A percentile compares a stretch with the other conserved stretches of the same genome.
phyloP scores from a whole-genome alignment of 1,284 basidiomycete genomes.

The Gastroboletus turbinatus region DNA sequence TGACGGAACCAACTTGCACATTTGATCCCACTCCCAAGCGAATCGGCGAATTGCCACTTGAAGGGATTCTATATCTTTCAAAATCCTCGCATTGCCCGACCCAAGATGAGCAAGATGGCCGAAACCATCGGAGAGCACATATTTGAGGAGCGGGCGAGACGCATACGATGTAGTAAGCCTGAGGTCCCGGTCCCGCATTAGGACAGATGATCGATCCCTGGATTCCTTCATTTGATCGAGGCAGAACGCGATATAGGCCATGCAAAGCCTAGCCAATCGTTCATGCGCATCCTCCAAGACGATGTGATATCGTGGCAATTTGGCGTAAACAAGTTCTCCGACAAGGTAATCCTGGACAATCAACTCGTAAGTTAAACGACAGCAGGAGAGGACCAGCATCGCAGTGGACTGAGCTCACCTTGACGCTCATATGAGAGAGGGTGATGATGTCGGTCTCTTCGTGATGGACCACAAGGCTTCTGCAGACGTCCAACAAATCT shows the following conservation, averaged over 20 bases:
- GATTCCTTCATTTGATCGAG: no score
- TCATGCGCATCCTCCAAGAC: not conserved
- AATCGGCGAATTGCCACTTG: not conserved
- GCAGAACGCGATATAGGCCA: no score
- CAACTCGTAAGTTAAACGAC: not conserved
- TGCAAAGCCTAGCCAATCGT: no score
- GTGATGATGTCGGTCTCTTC: not conserved
- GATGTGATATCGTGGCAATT: not conserved
- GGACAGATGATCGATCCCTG: no score
- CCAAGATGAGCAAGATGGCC: not conserved
- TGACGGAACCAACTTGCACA: not conserved
- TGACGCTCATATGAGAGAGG: not conserved
- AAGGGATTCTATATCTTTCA: no score
- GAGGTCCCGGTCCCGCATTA: not conserved
- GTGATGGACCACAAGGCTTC: not conserved
- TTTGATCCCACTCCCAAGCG: constrained; percentile 2
- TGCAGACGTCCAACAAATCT: not conserved
- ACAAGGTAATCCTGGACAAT: not conserved
- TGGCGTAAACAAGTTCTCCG: no score
- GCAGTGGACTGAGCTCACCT: not conserved
- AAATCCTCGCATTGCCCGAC: not conserved
- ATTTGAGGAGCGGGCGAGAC: not conserved
- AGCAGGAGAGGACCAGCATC: not conserved
- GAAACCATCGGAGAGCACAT: not conserved
- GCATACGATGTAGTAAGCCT: not conserved